These are phyloP conservation scores for Hymenochaete sp. DNA, from an alignment of 1,284 basidiomycete genomes.

Conservation along the genomic window DNA sequence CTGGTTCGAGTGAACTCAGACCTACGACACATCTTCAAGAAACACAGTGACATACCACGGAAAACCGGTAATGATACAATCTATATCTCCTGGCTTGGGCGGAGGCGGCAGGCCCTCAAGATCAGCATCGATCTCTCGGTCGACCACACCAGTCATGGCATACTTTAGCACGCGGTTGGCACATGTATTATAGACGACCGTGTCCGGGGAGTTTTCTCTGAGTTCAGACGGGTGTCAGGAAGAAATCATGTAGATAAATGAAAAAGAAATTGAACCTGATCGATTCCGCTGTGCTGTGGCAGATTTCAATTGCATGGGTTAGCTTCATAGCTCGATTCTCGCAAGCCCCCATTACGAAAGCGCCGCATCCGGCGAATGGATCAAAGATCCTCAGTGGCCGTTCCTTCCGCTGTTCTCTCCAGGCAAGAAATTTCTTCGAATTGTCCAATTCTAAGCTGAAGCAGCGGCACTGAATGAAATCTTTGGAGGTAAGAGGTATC, in stretches of 20 bases:
- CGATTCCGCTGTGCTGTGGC: conserved; percentile 61
- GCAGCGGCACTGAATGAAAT: conserved; percentile 37
- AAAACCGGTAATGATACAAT: conserved; percentile 59
- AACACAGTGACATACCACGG: conserved; percentile 48
- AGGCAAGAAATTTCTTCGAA: conserved; percentile 22
- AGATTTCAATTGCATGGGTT: conserved; percentile 58
- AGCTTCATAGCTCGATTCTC: conserved; percentile 43
- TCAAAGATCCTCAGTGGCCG: conserved; percentile 44
- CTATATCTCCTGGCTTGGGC: conserved; percentile 43
- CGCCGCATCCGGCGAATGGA: conserved; percentile 57
- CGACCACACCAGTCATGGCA: conserved; percentile 39
- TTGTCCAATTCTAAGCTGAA: conserved; percentile 22
- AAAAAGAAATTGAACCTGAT: conserved; percentile 36
- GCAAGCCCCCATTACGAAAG: conserved; percentile 51
- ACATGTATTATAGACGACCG: conserved; percentile 47
- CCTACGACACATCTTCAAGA: neutral
- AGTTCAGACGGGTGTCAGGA: neutral
- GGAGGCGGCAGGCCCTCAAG: conserved; percentile 32
- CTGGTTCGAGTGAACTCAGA: conserved; percentile 24
- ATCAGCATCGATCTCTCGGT: conserved; percentile 33
- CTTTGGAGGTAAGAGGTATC: conserved; percentile 21
- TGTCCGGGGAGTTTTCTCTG: conserved; percentile 19
- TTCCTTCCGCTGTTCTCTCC: conserved; percentile 27
- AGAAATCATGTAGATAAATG: conserved; percentile 30
- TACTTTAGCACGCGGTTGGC: conserved; percentile 51